These are phyloP conservation scores for Rubus idaeus DNA, from an alignment of 306 rosid genomes.

Conservation along the genomic window DNA sequence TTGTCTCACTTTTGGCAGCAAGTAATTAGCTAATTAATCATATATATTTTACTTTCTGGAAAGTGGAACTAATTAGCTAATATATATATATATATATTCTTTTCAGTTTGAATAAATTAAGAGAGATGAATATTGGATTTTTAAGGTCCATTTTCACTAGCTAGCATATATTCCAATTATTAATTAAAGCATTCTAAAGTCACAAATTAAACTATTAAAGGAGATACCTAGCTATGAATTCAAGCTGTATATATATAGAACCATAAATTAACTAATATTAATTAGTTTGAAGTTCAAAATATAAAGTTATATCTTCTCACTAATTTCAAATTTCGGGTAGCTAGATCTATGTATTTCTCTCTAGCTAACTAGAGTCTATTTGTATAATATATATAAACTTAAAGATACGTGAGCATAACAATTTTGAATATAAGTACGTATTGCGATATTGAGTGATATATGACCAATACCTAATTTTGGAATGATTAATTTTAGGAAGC, in stretches of 20 bases:
- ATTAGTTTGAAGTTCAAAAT: background rate
- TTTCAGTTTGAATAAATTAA: background rate
- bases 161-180: no score
- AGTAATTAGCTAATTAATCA: background rate
- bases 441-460: background rate
- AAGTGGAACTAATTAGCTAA: no score
- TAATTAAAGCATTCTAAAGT: no score
- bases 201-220: no score
- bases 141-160: background rate
- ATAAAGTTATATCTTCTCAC: background rate
- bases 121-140: background rate
- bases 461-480: conserved; percentile 24
- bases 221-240: background rate
- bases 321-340: no score
- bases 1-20: conserved; percentile 48
- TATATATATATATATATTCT: no score
- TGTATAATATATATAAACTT: no score
- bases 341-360: no score
- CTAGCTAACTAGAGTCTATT: no score
- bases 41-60: background rate
- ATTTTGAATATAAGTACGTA: background rate
- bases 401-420: no score
- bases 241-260: background rate
- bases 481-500: background rate
- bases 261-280: background rate